Evolutionary conservation across 768 basidiomycete species (phyloP).

Genomic region (Kwoniella heveanensis): DNA sequence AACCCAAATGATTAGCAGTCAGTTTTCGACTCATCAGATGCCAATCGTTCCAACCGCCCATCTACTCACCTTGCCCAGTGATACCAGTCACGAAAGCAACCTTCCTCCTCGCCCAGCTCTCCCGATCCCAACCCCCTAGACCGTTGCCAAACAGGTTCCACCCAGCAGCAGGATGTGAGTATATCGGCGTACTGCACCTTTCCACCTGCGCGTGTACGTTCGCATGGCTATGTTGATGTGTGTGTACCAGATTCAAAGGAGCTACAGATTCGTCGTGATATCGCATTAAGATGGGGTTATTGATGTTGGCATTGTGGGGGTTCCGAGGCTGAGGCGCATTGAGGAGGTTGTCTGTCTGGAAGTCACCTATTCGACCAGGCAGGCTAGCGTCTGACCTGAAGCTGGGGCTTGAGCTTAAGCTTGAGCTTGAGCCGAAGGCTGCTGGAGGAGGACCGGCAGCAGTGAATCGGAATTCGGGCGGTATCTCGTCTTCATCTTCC

Average conservation of each 20-base stretch:
- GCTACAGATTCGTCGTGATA: conserved; percentile 23
- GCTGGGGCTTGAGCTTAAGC: neutral
- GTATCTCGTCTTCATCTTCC: conserved; percentile 11
- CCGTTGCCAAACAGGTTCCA: conserved; percentile 20
- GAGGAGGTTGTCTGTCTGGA: conserved; percentile 23
- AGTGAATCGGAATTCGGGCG: neutral
- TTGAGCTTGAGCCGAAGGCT: no score
- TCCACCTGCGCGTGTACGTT: conserved; percentile 2
- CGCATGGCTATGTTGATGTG: neutral
- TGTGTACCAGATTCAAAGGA: neutral
- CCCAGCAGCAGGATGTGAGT: conserved; percentile 3
- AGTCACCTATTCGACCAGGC: conserved; percentile 12
- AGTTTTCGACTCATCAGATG: neutral
- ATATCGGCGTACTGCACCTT: conserved; percentile 15
- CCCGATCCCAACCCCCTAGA: conserved; percentile 12
- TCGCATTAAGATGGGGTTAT: conserved; percentile 16
- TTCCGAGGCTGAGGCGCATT: conserved; percentile 13
- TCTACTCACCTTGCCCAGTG: conserved; percentile 28
- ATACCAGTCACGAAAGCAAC: conserved; percentile 28
- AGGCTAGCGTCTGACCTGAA: neutral
- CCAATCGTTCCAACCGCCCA: neutral
- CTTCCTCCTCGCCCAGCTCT: conserved; percentile 21
- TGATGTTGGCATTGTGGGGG: conserved; percentile 5
- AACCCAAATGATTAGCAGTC: no score
- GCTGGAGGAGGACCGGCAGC: neutral